phyloP scores from a whole-genome alignment of 2,329 filamentous ascomycete genomes.

The Claviceps fusiformis region DNA sequence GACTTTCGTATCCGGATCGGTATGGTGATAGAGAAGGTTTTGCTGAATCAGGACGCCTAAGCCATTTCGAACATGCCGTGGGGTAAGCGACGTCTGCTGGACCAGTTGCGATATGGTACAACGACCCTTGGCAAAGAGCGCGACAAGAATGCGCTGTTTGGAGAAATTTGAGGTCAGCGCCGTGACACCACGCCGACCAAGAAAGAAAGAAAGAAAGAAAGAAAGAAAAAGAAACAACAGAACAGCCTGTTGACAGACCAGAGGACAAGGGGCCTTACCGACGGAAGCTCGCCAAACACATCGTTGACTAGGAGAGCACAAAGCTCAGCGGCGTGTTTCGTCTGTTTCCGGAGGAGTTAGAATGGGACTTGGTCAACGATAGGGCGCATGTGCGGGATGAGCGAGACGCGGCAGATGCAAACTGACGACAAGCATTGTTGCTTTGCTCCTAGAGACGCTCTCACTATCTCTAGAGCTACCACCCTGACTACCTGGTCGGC shows the following conservation, averaged over 20 bases:
- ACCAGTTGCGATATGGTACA: conserved; percentile 56
- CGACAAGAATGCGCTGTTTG: conserved; percentile 65
- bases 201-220: not conserved
- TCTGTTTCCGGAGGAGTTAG: conserved; percentile 28
- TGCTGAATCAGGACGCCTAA: conserved; percentile 79
- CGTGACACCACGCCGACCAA: conserved; percentile 7
- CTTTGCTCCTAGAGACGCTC: conserved; percentile 63
- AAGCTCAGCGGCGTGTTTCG: conserved; percentile 70
- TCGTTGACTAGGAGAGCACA: conserved; percentile 82
- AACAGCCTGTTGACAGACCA: not conserved
- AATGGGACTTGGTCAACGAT: not conserved
- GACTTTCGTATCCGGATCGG: conserved; percentile 44
- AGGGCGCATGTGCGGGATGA: conserved; percentile 5
- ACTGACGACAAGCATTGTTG: conserved; percentile 42
- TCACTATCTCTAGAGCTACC: conserved; percentile 66
- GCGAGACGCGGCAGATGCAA: conserved; percentile 7
- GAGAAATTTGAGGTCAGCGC: conserved; percentile 14
- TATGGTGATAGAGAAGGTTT: conserved; percentile 66
- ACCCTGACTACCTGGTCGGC: conserved; percentile 54
- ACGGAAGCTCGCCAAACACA: conserved; percentile 79
- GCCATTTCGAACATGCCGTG: conserved; percentile 66
- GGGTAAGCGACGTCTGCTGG: conserved; percentile 57
- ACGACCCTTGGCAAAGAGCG: conserved; percentile 66
- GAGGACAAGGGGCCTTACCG: conserved; percentile 40
- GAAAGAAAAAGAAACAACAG: not conserved